Evolutionary conservation across 306 rosid species (phyloP).

Genomic region (Begonia loranthoides): DNA sequence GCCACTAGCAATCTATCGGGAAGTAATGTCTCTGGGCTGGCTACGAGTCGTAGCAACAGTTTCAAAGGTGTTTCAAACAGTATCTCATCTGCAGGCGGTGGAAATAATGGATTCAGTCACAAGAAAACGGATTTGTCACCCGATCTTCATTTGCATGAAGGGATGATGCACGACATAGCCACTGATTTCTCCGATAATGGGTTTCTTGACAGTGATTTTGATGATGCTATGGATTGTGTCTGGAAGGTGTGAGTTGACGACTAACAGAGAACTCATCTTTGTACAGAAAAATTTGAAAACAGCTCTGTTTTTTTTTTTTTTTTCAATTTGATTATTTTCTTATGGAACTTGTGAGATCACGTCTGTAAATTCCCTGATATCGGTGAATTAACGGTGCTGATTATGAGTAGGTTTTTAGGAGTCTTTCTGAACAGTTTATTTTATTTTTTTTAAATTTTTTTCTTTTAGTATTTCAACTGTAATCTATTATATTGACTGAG

Average conservation of each 20-base stretch:
- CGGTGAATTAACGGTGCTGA: no score
- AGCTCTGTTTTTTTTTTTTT: no score
- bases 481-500: no score
- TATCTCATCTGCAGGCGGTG: slow-evolving; percentile 45
- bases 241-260: not conserved
- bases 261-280: not conserved
- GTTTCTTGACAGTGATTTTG: not conserved
- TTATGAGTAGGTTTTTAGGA: no score
- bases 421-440: no score
- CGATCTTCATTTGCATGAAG: slow-evolving; percentile 35
- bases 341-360: no score
- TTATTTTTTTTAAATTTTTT: no score
- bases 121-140: slow-evolving; percentile 49
- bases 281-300: not conserved
- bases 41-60: slow-evolving; percentile 70
- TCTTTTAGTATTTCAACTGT: no score
- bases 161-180: no score
- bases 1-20: slow-evolving; percentile 32
- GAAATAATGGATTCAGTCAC: slow-evolving; percentile 52
- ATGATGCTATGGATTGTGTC: not conserved
- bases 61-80: slow-evolving; percentile 76
- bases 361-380: no score
- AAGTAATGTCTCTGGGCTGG: slow-evolving; percentile 33
- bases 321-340: no score
- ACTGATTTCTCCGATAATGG: not conserved